Evolutionary conservation across 768 basidiomycete genomes (phyloP), one percentile per base, ranked within the genome.

Genomic region (Vishniacozyma victoriae): DNA sequence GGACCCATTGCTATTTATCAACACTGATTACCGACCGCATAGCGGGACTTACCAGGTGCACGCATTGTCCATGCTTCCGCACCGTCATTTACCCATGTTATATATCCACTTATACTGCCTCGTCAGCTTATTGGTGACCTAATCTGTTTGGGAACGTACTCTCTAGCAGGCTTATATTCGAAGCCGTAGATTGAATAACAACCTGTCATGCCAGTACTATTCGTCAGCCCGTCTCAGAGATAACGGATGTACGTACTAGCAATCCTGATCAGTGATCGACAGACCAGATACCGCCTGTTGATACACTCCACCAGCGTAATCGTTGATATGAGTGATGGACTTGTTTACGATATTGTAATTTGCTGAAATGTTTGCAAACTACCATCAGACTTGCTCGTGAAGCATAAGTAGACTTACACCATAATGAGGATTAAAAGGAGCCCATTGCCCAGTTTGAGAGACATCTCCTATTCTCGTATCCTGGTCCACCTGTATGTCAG

Each of bases 211-310:
- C 71, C 77, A 19, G 61, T 66, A 39, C 69, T 70, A 35, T 16
- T 14, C 23, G 29, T 5, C 18, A 3, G 13, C 4, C 29, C 5
- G 35, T 20, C 31, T 35, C 22, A 19, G 9, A 22, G 18, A 41
- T 19, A 37, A 9, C 27, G 19, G 24, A 39, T n/a, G 40, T 67
- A 75, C 63, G 80, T 78, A 64, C 64, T 91, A 92, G 65, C 87
- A 87, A 22, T 73, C 65, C 66, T 82, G 82, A 67, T 87, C 83
- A 80, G 86, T 86, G 11, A 57, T 50, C 0, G 83, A 77, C 13
- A 89, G 75, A 16, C 75, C 82, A 4, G 87, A 90, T 0, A 84
- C 84, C 2, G 88, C 84, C 62, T 92, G 87, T 69, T 93, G 91
- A 65, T 79, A 86, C 7, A 78, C 78, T 40, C 84, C 85, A 35